These are phyloP conservation scores for Fraxinus latifolia DNA, from an alignment of 305 asterid species.

Conservation along the genomic window DNA sequence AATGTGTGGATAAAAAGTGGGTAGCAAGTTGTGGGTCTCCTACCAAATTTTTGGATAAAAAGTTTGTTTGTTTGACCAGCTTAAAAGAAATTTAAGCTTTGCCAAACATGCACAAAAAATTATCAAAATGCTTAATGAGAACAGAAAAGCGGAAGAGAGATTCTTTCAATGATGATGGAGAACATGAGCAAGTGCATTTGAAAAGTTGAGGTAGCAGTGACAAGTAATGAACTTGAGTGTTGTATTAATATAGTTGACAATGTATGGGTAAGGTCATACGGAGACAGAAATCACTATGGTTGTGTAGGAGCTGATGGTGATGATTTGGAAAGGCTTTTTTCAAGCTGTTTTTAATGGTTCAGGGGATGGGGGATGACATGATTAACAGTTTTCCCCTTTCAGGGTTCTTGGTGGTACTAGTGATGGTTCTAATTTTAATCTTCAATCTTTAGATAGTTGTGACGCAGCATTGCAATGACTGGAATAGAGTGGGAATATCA, in stretches of 20 bases:
- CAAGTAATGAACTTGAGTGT: background rate
- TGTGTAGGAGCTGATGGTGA: background rate
- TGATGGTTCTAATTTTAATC: background rate
- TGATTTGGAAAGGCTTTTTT: background rate
- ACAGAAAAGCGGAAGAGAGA: background rate
- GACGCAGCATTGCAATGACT: background rate
- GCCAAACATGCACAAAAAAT: background rate
- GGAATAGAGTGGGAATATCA: background rate
- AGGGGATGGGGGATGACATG: background rate
- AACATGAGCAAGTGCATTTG: background rate
- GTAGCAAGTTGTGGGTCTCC: background rate
- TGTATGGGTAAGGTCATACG: background rate
- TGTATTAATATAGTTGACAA: background rate
- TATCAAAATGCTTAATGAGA: background rate
- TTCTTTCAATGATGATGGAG: background rate
- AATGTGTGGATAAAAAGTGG: background rate
- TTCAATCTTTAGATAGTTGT: background rate
- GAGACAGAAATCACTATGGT: background rate
- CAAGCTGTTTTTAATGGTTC: background rate
- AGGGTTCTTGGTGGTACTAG: background rate
- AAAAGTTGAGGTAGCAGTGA: background rate
- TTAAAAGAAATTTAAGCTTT: background rate
- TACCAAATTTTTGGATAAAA: background rate
- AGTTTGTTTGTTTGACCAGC: background rate
- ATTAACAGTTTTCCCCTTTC: background rate